Conservation (phyloP, 2,329 filamentous ascomycete species). For the Fusarium penzigii region DNA sequence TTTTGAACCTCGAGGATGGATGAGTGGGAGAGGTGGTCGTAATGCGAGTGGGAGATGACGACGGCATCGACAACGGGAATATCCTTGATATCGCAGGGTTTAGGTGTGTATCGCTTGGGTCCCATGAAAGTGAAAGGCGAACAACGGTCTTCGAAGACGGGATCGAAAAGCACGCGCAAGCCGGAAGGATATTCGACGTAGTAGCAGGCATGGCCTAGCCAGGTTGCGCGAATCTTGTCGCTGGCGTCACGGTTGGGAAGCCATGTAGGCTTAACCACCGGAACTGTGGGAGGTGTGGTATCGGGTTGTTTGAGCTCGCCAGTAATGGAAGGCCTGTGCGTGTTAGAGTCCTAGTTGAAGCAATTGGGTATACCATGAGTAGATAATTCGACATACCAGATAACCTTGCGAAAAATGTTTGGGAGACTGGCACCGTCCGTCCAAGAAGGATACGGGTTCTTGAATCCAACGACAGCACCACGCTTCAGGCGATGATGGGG, state of each 20-base stretch:
- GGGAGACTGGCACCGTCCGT: constrained; percentile 20
- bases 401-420: constrained; percentile 33
- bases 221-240: constrained; percentile 74
- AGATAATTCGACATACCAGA: constrained; percentile 35
- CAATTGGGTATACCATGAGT: neutral
- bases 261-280: constrained; percentile 68
- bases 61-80: constrained; percentile 76
- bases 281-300: constrained; percentile 65
- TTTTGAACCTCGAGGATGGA: constrained; percentile 71
- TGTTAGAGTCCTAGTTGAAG: too few relatives aligned
- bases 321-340: constrained; percentile 37
- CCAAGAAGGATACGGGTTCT: constrained; percentile 54
- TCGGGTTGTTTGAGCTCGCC: constrained; percentile 53
- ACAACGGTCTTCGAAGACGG: constrained; percentile 88
- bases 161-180: constrained; percentile 87
- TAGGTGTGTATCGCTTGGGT: constrained; percentile 76
- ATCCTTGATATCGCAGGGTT: constrained; percentile 75
- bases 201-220: constrained; percentile 94
- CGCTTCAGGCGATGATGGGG: constrained; percentile 49
- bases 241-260: constrained; percentile 58
- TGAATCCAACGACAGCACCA: constrained; percentile 46
- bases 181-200: constrained; percentile 87
- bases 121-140: constrained; percentile 70
- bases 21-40: constrained; percentile 83
- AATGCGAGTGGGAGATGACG: constrained; percentile 87